Conservation (phyloP, 2,329 filamentous ascomycete species). For the Scytalidium sp. region DNA sequence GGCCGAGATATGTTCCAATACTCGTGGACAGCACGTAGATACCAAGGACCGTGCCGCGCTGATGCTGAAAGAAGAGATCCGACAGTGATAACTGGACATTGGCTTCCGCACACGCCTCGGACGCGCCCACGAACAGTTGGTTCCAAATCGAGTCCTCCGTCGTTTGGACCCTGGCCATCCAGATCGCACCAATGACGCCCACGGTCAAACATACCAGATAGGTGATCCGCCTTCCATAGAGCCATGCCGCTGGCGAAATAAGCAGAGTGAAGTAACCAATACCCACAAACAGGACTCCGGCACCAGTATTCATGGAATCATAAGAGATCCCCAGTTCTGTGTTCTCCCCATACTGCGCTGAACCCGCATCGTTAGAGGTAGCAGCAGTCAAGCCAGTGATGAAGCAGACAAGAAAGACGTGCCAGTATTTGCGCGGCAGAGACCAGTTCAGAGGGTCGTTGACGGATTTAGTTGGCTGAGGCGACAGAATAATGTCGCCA, state of each 20-base stretch:
- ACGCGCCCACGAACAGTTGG: constrained; percentile 55
- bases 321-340: constrained; percentile 49
- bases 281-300: constrained; percentile 51
- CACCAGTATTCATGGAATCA: constrained; percentile 51
- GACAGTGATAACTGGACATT: constrained; percentile 54
- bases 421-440: constrained; percentile 44
- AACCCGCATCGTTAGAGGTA: constrained; percentile 53
- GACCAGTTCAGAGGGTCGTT: constrained; percentile 53
- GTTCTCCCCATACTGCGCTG: constrained; percentile 47
- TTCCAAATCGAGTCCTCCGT: constrained; percentile 48
- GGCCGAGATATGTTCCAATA: constrained; percentile 54
- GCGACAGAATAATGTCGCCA: constrained; percentile 48
- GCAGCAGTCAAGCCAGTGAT: constrained; percentile 54
- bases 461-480: constrained; percentile 49
- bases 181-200: constrained; percentile 48
- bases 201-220: constrained; percentile 50
- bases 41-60: constrained; percentile 50
- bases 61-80: constrained; percentile 57
- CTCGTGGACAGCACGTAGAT: constrained; percentile 54
- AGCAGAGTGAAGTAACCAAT: constrained; percentile 55
- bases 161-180: constrained; percentile 45
- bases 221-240: constrained; percentile 52
- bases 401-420: constrained; percentile 48
- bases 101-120: constrained; percentile 54
- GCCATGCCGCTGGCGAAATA: constrained; percentile 47